A percentile compares a stretch with the other conserved stretches of the same genome.
Conservation (phyloP, 129 eudicot species). For the Tanacetum coccineum region DNA sequence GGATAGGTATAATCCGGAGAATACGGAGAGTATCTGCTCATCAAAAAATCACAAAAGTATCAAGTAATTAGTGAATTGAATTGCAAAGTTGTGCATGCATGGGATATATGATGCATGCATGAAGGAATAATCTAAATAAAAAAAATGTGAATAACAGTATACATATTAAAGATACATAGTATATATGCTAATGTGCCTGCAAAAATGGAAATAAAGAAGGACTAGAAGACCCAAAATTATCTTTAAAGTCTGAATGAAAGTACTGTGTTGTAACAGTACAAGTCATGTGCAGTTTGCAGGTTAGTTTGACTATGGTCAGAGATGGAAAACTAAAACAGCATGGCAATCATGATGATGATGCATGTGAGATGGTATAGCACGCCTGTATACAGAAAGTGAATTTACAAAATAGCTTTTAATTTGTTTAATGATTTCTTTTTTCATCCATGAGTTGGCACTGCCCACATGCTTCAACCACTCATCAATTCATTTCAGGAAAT, state of each 20-base stretch:
- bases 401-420: constrained; percentile 33
- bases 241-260: constrained; percentile 17
- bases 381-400: constrained; percentile 40
- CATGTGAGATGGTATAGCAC: constrained; percentile 37
- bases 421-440: constrained; percentile 29
- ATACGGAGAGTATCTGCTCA: constrained; percentile 81
- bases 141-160: constrained; percentile 1
- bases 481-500: constrained; percentile 9
- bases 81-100: constrained; percentile 2
- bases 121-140: constrained; percentile 12
- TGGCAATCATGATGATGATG: constrained; percentile 29
- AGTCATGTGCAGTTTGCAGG: constrained; percentile 35
- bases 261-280: constrained; percentile 28
- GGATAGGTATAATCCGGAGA: constrained; percentile 86
- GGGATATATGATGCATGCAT: constrained; percentile 33
- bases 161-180: neutral
- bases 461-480: constrained; percentile 47
- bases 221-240: constrained; percentile 21
- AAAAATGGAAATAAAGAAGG: constrained; percentile 21
- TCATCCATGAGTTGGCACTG: constrained; percentile 52
- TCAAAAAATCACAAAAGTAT: neutral
- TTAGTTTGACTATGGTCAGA: constrained; percentile 46
- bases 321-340: constrained; percentile 21
- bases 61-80: constrained; percentile 10
- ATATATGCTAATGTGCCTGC: constrained; percentile 12